Percentiles rank a stretch among this genome's conserved stretches.
Conservation (phyloP, 192 early-diverging fungal genomes). For the Coemansia sp. region DNA sequence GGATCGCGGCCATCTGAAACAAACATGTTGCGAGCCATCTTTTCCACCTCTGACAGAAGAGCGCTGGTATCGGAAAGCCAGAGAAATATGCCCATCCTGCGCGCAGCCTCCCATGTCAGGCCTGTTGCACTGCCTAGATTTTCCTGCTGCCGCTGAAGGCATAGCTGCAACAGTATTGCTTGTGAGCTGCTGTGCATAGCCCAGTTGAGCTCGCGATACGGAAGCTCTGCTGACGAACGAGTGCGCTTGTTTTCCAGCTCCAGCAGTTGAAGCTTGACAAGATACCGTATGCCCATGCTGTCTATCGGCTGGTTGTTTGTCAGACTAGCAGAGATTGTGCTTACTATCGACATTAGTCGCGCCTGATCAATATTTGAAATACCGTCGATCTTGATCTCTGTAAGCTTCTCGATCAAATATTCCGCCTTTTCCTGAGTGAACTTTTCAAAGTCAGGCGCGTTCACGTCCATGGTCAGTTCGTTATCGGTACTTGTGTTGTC, state of each 20-base stretch:
- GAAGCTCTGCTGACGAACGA: slow-evolving; percentile 51
- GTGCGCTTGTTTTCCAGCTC: slow-evolving; percentile 57
- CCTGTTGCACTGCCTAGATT: slow-evolving; percentile 51
- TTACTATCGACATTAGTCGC: slow-evolving; percentile 74
- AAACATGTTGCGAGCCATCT: slow-evolving; percentile 89
- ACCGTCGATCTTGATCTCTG: slow-evolving; percentile 51
- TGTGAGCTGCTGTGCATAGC: slow-evolving; percentile 91
- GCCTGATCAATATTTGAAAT: slow-evolving; percentile 72
- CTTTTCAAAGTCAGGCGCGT: slow-evolving; percentile 32
- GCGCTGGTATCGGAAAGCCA: slow-evolving; percentile 81
- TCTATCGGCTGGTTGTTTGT: slow-evolving; percentile 81
- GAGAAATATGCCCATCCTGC: slow-evolving; percentile 77
- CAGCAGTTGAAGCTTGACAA: slow-evolving; percentile 75
- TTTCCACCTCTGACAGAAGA: slow-evolving; percentile 73
- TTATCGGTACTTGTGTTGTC: background rate
- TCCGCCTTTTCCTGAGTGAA: slow-evolving; percentile 49
- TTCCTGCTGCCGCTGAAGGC: slow-evolving; percentile 30
- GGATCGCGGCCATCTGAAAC: slow-evolving; percentile 78
- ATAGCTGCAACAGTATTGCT: slow-evolving; percentile 49
- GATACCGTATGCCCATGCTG: slow-evolving; percentile 82
- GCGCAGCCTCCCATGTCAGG: slow-evolving; percentile 80
- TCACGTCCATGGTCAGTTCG: slow-evolving; percentile 10
- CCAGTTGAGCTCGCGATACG: slow-evolving; percentile 76
- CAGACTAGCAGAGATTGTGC: slow-evolving; percentile 55
- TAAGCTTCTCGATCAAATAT: slow-evolving; percentile 41